Evolutionary conservation across 1,284 basidiomycete genomes (phyloP).

Genomic region (Leucoagaricus sp.): DNA sequence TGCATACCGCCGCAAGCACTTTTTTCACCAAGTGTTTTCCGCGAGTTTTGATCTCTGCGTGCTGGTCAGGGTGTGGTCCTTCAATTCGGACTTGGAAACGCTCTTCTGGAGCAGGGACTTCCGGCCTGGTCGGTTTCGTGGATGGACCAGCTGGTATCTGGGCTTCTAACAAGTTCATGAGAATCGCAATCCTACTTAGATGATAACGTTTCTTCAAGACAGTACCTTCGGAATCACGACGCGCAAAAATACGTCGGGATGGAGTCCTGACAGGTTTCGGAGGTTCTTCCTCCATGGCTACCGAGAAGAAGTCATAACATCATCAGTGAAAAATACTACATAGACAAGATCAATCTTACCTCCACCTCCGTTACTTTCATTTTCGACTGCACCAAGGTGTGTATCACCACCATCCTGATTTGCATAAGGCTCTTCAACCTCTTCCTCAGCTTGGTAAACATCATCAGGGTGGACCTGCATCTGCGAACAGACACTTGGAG

Average conservation of each 20-base stretch:
- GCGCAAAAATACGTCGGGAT: not conserved
- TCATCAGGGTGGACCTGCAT: not conserved
- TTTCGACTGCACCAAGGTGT: too few relatives aligned
- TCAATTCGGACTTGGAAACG: conserved; percentile 10
- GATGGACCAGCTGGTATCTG: too few relatives aligned
- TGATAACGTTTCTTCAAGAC: too few relatives aligned
- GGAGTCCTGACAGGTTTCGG: not conserved
- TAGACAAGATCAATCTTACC: too few relatives aligned
- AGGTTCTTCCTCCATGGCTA: not conserved
- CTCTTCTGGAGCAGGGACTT: not conserved
- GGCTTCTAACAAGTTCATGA: not conserved
- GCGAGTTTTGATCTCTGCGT: conserved; percentile 16
- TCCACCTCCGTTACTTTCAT: too few relatives aligned
- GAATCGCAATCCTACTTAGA: too few relatives aligned
- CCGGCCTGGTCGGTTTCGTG: too few relatives aligned
- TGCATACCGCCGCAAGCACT: conserved; percentile 24
- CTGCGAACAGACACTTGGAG: not conserved
- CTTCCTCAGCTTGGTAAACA: not conserved
- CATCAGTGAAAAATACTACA: too few relatives aligned
- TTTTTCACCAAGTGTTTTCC: conserved; percentile 18
- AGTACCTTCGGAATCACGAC: not conserved
- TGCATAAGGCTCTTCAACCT: not conserved
- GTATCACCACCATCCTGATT: not conserved
- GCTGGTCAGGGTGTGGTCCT: conserved; percentile 11
- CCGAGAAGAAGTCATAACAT: not conserved